Conservation (phyloP, 352 stramenopile genomes). For the Peronospora destructor region DNA sequence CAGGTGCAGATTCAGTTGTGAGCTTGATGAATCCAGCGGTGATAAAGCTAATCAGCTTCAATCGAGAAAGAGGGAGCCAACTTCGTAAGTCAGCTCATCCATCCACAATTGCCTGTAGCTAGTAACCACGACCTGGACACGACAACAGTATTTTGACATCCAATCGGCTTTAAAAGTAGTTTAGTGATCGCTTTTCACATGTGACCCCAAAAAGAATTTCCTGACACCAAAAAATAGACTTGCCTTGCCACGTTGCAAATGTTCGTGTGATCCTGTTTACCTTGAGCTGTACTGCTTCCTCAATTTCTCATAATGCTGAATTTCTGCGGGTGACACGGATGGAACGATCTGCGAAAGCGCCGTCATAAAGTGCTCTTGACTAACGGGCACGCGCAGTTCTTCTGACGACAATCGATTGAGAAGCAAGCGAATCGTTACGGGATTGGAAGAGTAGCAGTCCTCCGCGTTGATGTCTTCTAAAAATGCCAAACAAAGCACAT, state of each 20-base stretch:
- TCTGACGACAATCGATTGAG: constrained; percentile 54
- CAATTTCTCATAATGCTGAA: constrained; percentile 84
- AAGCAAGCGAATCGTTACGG: constrained; percentile 59
- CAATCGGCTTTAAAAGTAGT: too few relatives aligned
- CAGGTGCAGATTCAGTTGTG: constrained; percentile 17
- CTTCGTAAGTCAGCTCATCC: neutral
- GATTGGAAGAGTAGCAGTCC: constrained; percentile 75
- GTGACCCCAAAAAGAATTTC: constrained; percentile 2
- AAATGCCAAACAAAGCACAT: constrained; percentile 8
- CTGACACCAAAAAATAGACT: constrained; percentile 3
- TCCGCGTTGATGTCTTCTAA: constrained; percentile 61
- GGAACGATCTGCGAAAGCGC: constrained; percentile 60
- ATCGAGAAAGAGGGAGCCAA: constrained; percentile 6
- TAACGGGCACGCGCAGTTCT: constrained; percentile 56
- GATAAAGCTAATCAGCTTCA: constrained; percentile 3
- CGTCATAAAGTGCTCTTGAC: constrained; percentile 46
- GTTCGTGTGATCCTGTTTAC: constrained; percentile 20
- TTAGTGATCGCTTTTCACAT: too few relatives aligned
- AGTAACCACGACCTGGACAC: too few relatives aligned
- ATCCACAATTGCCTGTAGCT: too few relatives aligned
- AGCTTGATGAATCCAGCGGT: neutral
- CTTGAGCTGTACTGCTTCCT: constrained; percentile 81
- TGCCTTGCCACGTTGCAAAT: neutral
- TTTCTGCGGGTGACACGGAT: constrained; percentile 80
- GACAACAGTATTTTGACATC: too few relatives aligned